phyloP scores from a whole-genome alignment of 306 rosid species.

The Rubus idaeus region DNA sequence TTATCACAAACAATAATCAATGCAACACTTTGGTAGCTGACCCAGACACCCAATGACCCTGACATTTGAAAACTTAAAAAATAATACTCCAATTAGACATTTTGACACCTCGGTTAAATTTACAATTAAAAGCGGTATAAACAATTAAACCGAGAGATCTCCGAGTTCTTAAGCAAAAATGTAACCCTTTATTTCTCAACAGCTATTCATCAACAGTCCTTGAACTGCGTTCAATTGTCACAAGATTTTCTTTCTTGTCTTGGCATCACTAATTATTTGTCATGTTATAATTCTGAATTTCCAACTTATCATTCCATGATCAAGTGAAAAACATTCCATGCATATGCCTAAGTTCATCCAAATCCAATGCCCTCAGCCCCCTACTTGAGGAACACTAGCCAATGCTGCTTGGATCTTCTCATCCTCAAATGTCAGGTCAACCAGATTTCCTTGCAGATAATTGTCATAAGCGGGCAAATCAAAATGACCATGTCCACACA shows the following conservation, averaged over 20 bases:
- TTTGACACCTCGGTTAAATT: too few relatives aligned
- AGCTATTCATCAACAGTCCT: background rate
- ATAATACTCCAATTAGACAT: too few relatives aligned
- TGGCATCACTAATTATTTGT: background rate
- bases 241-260: background rate
- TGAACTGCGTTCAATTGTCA: background rate
- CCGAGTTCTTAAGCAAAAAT: background rate
- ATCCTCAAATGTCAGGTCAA: conserved; percentile 74
- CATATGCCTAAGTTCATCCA: background rate
- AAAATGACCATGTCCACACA: conserved; percentile 98
- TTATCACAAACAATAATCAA: too few relatives aligned
- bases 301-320: background rate
- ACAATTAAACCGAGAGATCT: too few relatives aligned
- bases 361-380: conserved; percentile 27
- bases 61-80: too few relatives aligned
- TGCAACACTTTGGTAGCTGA: too few relatives aligned
- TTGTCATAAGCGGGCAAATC: conserved; percentile 80
- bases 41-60: too few relatives aligned
- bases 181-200: background rate
- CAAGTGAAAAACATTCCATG: background rate
- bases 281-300: background rate
- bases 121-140: too few relatives aligned
- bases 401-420: conserved; percentile 58
- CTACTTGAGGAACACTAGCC: conserved; percentile 55
- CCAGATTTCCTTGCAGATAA: conserved; percentile 82